These are phyloP conservation scores for Cutaneotrichosporon cyanovorans DNA, from an alignment of 1,284 basidiomycete species.

Conservation along the genomic window DNA sequence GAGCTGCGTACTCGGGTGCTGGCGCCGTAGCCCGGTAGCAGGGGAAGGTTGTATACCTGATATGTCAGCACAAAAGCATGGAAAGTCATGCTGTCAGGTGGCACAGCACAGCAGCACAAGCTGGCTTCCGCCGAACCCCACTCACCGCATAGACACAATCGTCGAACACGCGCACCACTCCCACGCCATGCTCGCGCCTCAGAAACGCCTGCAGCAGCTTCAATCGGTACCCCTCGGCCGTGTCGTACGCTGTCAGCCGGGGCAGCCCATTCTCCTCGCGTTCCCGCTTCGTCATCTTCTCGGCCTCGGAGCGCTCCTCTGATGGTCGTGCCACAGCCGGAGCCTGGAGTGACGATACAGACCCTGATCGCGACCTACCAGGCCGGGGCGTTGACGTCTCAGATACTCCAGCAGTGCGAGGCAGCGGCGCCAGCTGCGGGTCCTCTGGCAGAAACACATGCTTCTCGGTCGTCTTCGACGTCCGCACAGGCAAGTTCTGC, in stretches of 20 bases:
- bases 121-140: neutral
- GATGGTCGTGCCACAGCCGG: neutral
- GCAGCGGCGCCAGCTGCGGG: slow-evolving; percentile 76
- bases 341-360: neutral
- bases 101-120: too few relatives aligned
- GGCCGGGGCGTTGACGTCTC: slow-evolving; percentile 15
- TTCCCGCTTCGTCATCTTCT: slow-evolving; percentile 59
- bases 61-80: too few relatives aligned
- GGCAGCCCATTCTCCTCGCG: slow-evolving; percentile 66
- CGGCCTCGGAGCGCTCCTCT: slow-evolving; percentile 43
- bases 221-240: slow-evolving; percentile 73
- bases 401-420: slow-evolving; percentile 23
- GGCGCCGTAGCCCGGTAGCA: slow-evolving; percentile 83
- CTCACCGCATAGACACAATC: slow-evolving; percentile 85
- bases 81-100: too few relatives aligned
- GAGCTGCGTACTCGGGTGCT: slow-evolving; percentile 77
- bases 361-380: neutral
- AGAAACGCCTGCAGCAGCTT: slow-evolving; percentile 70
- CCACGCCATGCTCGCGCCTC: slow-evolving; percentile 87
- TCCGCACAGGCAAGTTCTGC: slow-evolving; percentile 55
- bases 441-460: slow-evolving; percentile 85
- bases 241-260: slow-evolving; percentile 76
- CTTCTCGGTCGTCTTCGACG: slow-evolving; percentile 85
- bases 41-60: slow-evolving; percentile 81
- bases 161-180: slow-evolving; percentile 74